Evolutionary conservation across 2,329 filamentous ascomycete genomes (phyloP).

Genomic region (Aspergillus neotritici): DNA sequence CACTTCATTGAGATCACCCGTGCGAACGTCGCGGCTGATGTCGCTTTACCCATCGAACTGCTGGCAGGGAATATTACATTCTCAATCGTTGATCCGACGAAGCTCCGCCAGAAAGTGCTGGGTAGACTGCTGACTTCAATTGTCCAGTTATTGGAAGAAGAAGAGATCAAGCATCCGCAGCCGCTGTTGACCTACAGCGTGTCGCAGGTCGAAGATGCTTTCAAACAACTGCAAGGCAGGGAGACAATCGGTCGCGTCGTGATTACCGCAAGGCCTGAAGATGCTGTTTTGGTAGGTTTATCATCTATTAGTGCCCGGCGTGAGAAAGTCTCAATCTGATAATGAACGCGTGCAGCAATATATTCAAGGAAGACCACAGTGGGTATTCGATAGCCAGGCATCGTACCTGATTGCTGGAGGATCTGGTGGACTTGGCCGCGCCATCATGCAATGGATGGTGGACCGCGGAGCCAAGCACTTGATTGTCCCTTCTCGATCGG

Average conservation of each 20-base stretch:
- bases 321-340: conserved; percentile 1
- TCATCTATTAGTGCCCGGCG: neutral
- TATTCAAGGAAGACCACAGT: neutral
- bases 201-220: neutral
- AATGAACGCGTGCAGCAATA: neutral
- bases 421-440: conserved; percentile 9
- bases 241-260: neutral
- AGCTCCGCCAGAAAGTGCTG: neutral
- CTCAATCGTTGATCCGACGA: neutral
- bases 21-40: neutral
- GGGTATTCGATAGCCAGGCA: conserved; percentile 1
- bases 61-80: conserved; percentile 2
- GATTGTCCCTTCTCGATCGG: conserved; percentile 17
- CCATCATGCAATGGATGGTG: conserved; percentile 12
- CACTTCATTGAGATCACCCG: conserved; percentile 7
- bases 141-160: neutral
- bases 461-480: conserved; percentile 15
- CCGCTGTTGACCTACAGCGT: neutral
- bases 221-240: neutral
- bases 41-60: neutral
- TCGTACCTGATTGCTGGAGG: conserved; percentile 11
- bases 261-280: neutral
- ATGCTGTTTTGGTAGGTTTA: neutral
- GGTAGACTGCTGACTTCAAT: too few species aligned
- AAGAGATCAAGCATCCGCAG: neutral